Conservation (phyloP, 441 rosid genomes). For the Melastoma candidum region DNA sequence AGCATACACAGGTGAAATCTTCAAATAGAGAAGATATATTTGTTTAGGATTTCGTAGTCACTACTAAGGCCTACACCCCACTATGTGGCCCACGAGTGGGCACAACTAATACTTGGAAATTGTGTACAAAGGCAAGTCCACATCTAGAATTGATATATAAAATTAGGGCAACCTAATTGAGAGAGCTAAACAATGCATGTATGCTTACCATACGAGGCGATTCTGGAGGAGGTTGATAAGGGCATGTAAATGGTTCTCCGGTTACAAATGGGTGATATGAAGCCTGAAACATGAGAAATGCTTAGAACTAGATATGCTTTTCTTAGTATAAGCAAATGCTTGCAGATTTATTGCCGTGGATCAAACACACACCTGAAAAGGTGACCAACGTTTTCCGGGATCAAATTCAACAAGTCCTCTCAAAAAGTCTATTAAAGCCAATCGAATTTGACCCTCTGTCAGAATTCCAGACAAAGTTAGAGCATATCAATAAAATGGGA, state of each 20-base stretch:
- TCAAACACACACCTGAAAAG: constrained; percentile 68
- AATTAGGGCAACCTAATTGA: no score
- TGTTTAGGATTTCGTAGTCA: no score
- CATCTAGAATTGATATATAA: no score
- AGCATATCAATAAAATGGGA: constrained; percentile 9
- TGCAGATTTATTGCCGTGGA: constrained; percentile 11
- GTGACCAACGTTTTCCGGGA: constrained; percentile 99
- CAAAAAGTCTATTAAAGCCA: constrained; percentile 94
- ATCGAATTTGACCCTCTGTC: constrained; percentile 78
- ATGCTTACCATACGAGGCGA: constrained; percentile 70
- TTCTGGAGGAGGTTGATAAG: constrained; percentile 80
- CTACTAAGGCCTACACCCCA: no score
- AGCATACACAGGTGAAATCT: no score
- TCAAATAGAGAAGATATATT: no score
- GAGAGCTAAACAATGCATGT: neutral
- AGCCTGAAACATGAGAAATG: constrained; percentile 52
- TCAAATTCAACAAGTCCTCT: constrained; percentile 98
- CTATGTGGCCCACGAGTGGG: no score
- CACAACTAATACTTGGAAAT: no score
- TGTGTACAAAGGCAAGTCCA: no score
- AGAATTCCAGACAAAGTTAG: neutral
- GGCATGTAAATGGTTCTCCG: constrained; percentile 95
- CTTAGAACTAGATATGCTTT: no score
- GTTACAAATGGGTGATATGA: constrained; percentile 98
- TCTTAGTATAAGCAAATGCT: neutral